phyloP scores from a whole-genome alignment of 768 basidiomycete species.

The Lepiota brunneoincarnata region DNA sequence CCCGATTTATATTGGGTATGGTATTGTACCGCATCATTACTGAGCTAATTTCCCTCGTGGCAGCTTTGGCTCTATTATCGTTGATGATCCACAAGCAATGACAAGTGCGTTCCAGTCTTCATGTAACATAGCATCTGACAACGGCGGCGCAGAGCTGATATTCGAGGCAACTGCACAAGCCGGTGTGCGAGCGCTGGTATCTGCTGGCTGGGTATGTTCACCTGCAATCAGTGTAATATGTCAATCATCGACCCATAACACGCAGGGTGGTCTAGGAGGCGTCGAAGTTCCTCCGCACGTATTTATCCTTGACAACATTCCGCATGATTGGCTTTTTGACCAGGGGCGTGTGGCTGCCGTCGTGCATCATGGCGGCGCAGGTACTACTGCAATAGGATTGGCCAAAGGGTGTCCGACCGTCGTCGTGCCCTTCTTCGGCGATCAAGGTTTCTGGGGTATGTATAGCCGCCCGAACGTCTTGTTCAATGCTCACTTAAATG shows the following conservation, averaged over 20 bases:
- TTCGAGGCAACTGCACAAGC: conserved; percentile 56
- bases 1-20: conserved; percentile 60
- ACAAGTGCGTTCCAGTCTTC: conserved; percentile 33
- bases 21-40: neutral
- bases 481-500: conserved; percentile 18
- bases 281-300: conserved; percentile 47
- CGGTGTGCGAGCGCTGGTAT: conserved; percentile 58
- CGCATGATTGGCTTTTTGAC: conserved; percentile 69
- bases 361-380: conserved; percentile 65
- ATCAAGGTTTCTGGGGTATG: conserved; percentile 56
- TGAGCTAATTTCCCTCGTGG: neutral
- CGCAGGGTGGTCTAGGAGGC: conserved; percentile 53
- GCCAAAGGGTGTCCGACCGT: conserved; percentile 58
- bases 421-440: conserved; percentile 66
- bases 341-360: conserved; percentile 53
- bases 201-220: conserved; percentile 55
- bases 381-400: conserved; percentile 63
- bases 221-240: neutral
- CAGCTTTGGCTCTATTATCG: conserved; percentile 62
- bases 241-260: neutral
- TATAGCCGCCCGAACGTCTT: conserved; percentile 18
- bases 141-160: conserved; percentile 40
- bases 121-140: neutral
- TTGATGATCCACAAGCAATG: conserved; percentile 51
- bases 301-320: conserved; percentile 64